Conservation (phyloP, 2,329 filamentous ascomycete species). For the Gaeumannomyces sp. region DNA sequence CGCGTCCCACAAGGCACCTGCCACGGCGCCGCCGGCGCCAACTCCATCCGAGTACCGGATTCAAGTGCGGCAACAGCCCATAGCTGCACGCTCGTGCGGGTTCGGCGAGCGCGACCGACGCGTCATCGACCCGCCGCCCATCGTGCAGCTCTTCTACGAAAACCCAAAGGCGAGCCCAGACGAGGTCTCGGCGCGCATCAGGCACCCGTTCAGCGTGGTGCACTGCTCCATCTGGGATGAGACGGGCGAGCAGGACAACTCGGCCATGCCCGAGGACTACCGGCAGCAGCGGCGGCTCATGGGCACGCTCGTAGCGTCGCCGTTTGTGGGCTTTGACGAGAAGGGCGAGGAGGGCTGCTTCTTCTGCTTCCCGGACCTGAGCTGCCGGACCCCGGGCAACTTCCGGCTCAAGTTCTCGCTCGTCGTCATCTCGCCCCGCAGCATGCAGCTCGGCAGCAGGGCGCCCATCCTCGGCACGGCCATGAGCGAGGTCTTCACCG, state of each 20-base stretch:
- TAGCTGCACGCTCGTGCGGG: slow-evolving; percentile 72
- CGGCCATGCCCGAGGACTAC: slow-evolving; percentile 64
- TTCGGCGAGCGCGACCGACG: slow-evolving; percentile 77
- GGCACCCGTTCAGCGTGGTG: slow-evolving; percentile 63
- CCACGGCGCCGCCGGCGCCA: background rate
- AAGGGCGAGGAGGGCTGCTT: slow-evolving; percentile 69
- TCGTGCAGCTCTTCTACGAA: slow-evolving; percentile 65
- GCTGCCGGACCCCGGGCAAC: slow-evolving; percentile 69
- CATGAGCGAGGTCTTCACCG: slow-evolving; percentile 67
- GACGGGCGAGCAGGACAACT: slow-evolving; percentile 59
- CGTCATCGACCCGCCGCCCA: slow-evolving; percentile 78
- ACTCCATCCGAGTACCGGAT: slow-evolving; percentile 35
- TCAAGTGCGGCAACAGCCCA: slow-evolving; percentile 68
- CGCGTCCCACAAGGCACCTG: background rate
- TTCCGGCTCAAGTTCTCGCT: slow-evolving; percentile 71
- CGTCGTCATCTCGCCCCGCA: slow-evolving; percentile 60
- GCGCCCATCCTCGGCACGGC: slow-evolving; percentile 45
- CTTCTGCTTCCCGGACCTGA: slow-evolving; percentile 80
- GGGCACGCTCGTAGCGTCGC: slow-evolving; percentile 71
- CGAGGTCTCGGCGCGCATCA: slow-evolving; percentile 45
- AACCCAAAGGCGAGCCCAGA: slow-evolving; percentile 42
- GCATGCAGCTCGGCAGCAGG: slow-evolving; percentile 45
- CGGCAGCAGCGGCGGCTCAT: slow-evolving; percentile 70
- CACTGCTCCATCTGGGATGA: slow-evolving; percentile 73
- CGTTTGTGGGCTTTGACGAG: slow-evolving; percentile 72